These are phyloP conservation scores for Leccinellum albellum DNA, from an alignment of 768 basidiomycete genomes.

Conservation along the genomic window DNA sequence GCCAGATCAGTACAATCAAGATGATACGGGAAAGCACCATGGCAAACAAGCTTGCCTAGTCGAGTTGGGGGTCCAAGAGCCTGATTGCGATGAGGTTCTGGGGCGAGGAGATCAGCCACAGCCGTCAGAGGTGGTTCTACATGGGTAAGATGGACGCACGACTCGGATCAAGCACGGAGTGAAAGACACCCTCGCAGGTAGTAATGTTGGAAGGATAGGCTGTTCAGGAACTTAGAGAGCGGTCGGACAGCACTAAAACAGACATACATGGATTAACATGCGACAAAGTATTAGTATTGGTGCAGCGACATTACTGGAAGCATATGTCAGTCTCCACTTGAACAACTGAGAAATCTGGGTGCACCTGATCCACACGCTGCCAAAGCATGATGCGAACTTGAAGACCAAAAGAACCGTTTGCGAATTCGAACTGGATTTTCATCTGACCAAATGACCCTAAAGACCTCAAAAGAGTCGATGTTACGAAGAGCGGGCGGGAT, in stretches of 20 bases:
- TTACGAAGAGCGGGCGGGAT: conserved; percentile 96
- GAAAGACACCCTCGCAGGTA: too few species aligned
- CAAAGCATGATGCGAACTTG: too few species aligned
- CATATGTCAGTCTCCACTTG: conserved; percentile 2
- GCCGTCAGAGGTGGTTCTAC: too few species aligned
- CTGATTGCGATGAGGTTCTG: conserved; percentile 47
- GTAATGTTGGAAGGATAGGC: too few species aligned
- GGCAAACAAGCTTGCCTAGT: conserved; percentile 92
- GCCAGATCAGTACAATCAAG: conserved; percentile 91
- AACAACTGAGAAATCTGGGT: not conserved
- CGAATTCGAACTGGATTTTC: too few species aligned
- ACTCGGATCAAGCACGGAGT: not conserved
- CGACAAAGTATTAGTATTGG: conserved; percentile 97
- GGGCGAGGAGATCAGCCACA: too few species aligned
- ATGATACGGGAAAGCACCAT: conserved; percentile 86
- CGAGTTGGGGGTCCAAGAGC: conserved; percentile 80
- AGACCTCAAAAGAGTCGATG: conserved; percentile 81
- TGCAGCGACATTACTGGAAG: conserved; percentile 86
- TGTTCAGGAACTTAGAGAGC: too few species aligned
- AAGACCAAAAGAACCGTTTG: too few species aligned
- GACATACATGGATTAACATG: conserved; percentile 82
- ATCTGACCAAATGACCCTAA: conserved; percentile 62
- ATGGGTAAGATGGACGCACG: not conserved
- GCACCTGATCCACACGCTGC: not conserved
- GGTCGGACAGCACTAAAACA: not conserved